Conservation (phyloP, 78 protist genomes). For the Dictyostelium firmibasis region DNA sequence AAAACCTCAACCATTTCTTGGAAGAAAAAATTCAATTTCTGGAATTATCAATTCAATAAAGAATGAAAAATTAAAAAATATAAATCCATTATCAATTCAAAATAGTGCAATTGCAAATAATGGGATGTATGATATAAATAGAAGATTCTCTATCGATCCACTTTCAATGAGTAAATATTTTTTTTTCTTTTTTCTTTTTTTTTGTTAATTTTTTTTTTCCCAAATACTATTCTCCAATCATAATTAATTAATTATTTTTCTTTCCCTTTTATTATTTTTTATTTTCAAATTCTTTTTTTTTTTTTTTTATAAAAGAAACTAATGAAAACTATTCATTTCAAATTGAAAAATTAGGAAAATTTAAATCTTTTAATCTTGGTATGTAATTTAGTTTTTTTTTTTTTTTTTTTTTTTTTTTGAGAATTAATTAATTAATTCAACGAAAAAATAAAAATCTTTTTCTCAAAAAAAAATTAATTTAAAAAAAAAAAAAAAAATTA, state of each 20-base stretch:
- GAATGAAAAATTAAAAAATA: background rate
- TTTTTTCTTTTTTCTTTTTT: background rate
- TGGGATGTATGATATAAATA: background rate
- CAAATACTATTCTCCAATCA: background rate
- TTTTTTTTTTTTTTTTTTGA: background rate
- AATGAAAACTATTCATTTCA: background rate
- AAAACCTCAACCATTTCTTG: background rate
- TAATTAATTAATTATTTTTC: background rate
- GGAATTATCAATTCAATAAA: background rate
- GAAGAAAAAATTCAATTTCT: constrained; percentile 2
- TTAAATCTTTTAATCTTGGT: constrained; percentile 1
- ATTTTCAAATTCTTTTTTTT: background rate
- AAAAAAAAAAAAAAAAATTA: background rate
- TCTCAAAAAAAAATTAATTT: background rate
- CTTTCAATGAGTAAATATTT: background rate
- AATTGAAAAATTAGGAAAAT: background rate
- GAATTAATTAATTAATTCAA: background rate
- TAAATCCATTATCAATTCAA: background rate
- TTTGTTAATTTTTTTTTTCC: background rate
- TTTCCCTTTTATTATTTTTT: background rate
- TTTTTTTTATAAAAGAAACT: background rate
- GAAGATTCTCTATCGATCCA: constrained; percentile 20
- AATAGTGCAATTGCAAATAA: background rate
- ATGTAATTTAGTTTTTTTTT: background rate
- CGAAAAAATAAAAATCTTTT: background rate